A percentile compares a stretch with the other conserved stretches of the same genome.
These are phyloP conservation scores for Lipomyces sp. DNA, from an alignment of 805 yeast genomes.

Conservation along the genomic window DNA sequence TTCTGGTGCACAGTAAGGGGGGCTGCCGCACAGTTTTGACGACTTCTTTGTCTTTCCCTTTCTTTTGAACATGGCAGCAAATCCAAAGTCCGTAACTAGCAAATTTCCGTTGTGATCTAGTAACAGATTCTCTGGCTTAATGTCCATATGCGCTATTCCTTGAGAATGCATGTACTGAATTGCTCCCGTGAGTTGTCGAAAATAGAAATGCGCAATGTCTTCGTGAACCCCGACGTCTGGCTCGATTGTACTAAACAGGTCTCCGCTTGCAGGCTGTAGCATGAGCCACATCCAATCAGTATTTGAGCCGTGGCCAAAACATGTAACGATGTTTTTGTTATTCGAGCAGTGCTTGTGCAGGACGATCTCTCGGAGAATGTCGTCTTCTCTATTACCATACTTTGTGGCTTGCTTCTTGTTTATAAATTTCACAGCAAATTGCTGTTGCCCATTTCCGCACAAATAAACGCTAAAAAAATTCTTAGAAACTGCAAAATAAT, in stretches of 20 bases:
- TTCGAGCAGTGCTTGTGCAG: slow-evolving; percentile 55
- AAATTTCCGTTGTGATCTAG: slow-evolving; percentile 62
- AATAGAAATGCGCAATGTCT: slow-evolving; percentile 65
- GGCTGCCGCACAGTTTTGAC: slow-evolving; percentile 62
- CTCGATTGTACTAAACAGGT: slow-evolving; percentile 72
- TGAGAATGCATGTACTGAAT: slow-evolving; percentile 56
- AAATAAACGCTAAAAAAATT: slow-evolving; percentile 44
- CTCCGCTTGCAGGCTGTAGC: slow-evolving; percentile 72
- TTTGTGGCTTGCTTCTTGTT: slow-evolving; percentile 38
- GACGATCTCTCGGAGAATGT: slow-evolving; percentile 51
- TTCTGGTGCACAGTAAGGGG: slow-evolving; percentile 80
- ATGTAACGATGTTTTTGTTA: slow-evolving; percentile 59
- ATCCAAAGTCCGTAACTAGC: slow-evolving; percentile 74
- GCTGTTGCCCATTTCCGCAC: slow-evolving; percentile 42
- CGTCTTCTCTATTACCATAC: slow-evolving; percentile 34
- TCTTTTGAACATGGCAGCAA: slow-evolving; percentile 59
- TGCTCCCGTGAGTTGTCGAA: slow-evolving; percentile 61
- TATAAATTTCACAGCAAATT: slow-evolving; percentile 58
- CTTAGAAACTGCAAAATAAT: no score
- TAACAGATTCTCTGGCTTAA: slow-evolving; percentile 67
- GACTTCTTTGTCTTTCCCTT: slow-evolving; percentile 49
- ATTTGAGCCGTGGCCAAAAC: slow-evolving; percentile 54
- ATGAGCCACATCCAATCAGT: slow-evolving; percentile 60
- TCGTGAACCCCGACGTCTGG: slow-evolving; percentile 69
- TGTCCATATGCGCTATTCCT: slow-evolving; percentile 67